These are phyloP conservation scores for Aspergillus terreus DNA, from an alignment of 2,329 filamentous ascomycete genomes.

Conservation along the genomic window DNA sequence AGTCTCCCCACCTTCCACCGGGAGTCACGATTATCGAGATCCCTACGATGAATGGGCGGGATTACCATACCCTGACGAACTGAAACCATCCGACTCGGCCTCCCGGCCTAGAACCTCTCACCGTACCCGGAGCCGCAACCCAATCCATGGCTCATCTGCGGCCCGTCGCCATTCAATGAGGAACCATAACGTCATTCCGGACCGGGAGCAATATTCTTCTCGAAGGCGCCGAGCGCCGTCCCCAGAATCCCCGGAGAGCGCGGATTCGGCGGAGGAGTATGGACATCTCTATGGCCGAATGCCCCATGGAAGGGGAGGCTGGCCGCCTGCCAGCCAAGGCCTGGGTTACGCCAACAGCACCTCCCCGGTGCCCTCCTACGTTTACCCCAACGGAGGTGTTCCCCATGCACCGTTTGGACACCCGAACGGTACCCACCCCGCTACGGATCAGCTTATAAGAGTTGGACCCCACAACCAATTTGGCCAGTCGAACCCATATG, in stretches of 20 bases:
- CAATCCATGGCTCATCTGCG: constrained; percentile 35
- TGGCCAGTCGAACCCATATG: constrained; percentile 24
- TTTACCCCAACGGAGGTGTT: constrained; percentile 27
- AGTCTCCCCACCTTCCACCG: constrained; percentile 39
- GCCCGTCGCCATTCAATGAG: constrained; percentile 27
- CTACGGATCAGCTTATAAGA: constrained; percentile 33
- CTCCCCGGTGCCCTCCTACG: constrained; percentile 39
- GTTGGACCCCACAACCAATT: constrained; percentile 23
- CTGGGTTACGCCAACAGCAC: constrained; percentile 38
- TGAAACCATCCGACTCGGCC: constrained; percentile 47
- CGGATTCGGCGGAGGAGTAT: constrained; percentile 65
- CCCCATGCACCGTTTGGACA: constrained; percentile 25
- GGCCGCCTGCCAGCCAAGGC: constrained; percentile 28
- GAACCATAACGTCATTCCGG: constrained; percentile 31
- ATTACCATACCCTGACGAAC: constrained; percentile 42
- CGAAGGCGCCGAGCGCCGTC: constrained; percentile 43
- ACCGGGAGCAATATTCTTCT: constrained; percentile 37
- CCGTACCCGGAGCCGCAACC: constrained; percentile 34
- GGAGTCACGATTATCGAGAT: constrained; percentile 39
- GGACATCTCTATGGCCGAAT: constrained; percentile 43
- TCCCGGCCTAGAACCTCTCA: constrained; percentile 41
- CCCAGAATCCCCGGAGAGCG: constrained; percentile 57
- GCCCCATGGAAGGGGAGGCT: constrained; percentile 31
- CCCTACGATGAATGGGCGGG: constrained; percentile 38
- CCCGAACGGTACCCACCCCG: constrained; percentile 20